Conservation (phyloP, 2,329 filamentous ascomycete genomes). For the Pseudogymnoascus sp. region DNA sequence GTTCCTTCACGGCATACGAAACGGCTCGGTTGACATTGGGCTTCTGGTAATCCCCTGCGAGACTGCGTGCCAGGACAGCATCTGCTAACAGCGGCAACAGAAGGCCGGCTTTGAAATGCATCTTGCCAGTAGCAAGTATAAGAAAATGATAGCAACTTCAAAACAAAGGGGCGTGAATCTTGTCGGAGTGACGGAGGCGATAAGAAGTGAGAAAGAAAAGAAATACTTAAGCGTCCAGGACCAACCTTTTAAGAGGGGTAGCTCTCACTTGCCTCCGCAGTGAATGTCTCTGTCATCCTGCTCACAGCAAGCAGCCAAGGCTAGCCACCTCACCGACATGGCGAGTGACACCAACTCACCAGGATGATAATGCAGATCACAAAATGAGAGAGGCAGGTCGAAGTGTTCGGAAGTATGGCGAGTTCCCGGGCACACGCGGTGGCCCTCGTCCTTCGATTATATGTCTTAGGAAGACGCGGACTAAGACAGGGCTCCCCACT, state of each 20-base stretch:
- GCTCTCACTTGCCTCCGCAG: not conserved
- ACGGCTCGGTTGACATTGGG: slow-evolving; percentile 11
- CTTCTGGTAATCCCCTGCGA: not conserved
- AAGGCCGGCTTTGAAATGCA: not conserved
- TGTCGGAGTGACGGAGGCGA: not conserved
- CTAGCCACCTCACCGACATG: not conserved
- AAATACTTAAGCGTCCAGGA: not conserved
- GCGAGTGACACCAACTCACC: not conserved
- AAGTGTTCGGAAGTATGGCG: not conserved
- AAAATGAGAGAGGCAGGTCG: not conserved
- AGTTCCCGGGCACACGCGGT: not conserved
- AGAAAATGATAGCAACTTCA: not conserved
- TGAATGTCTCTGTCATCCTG: not conserved
- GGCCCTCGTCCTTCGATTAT: not conserved
- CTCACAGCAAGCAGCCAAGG: not conserved
- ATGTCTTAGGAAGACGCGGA: not conserved
- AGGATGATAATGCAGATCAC: slow-evolving; percentile 1
- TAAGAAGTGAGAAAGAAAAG: not conserved
- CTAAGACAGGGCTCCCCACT: not conserved
- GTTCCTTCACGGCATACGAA: slow-evolving; percentile 33
- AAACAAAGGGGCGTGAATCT: not conserved
- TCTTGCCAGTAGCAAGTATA: not conserved
- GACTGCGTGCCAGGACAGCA: not conserved
- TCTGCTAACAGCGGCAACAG: not conserved
- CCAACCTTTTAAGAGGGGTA: not conserved